These are phyloP conservation scores for Cercospora citrullina DNA, from an alignment of 2,329 filamentous ascomycete species.

Conservation along the genomic window DNA sequence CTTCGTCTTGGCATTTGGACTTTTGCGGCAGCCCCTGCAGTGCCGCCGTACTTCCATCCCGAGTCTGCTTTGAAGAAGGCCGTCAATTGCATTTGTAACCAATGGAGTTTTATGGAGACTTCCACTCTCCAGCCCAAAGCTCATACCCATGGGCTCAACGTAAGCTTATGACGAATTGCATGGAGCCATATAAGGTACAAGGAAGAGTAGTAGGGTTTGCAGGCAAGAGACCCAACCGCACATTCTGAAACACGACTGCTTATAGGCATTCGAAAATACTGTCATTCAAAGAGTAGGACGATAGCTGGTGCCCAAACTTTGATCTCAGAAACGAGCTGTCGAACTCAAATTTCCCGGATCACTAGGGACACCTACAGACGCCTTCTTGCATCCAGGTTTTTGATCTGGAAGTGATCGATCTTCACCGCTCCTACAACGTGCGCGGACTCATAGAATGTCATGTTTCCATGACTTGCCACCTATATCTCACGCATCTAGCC, in stretches of 20 bases:
- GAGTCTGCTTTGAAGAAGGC: too few species aligned
- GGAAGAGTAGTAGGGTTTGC: neutral
- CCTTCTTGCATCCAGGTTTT: too few species aligned
- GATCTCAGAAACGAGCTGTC: neutral
- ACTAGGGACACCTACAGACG: too few species aligned
- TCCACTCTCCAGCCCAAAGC: neutral
- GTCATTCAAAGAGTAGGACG: neutral
- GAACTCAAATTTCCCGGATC: too few species aligned
- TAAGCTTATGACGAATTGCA: neutral
- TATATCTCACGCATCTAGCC: neutral
- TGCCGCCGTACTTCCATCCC: neutral
- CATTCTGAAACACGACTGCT: neutral
- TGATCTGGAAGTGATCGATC: neutral
- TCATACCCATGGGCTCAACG: neutral
- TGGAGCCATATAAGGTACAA: neutral
- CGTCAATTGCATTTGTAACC: too few species aligned
- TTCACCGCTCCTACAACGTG: too few species aligned
- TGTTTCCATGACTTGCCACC: neutral
- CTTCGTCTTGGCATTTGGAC: neutral
- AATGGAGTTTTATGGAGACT: too few species aligned
- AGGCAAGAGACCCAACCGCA: neutral
- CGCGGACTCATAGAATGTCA: neutral
- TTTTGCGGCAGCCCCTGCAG: neutral
- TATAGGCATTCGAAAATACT: neutral
- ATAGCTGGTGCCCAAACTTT: neutral